Percentiles rank a stretch among this genome's conserved stretches.
phyloP scores from a whole-genome alignment of 2,329 filamentous ascomycete genomes.

The Fonsecaea erecta region DNA sequence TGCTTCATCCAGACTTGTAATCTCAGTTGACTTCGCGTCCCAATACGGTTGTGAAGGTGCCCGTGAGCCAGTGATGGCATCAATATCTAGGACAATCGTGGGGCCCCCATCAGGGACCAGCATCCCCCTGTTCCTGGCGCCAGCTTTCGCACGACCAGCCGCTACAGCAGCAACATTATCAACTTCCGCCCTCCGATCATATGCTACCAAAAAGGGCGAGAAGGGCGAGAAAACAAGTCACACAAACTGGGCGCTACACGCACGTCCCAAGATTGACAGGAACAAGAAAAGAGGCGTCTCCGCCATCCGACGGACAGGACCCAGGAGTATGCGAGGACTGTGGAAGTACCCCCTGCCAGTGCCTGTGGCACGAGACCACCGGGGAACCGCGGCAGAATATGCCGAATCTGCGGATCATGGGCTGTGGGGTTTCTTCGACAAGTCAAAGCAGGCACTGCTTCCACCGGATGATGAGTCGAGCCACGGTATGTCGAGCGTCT shows the following conservation, averaged over 20 bases:
- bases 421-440: slow-evolving; percentile 89
- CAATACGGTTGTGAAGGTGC: not conserved
- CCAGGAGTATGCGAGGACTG: slow-evolving; percentile 73
- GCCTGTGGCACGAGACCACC: slow-evolving; percentile 60
- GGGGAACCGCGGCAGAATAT: slow-evolving; percentile 57
- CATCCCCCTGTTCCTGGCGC: slow-evolving; percentile 50
- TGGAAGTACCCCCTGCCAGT: slow-evolving; percentile 72
- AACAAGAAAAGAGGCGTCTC: slow-evolving; percentile 83
- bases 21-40: not conserved
- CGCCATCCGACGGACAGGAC: slow-evolving; percentile 75
- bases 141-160: slow-evolving; percentile 38
- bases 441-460: slow-evolving; percentile 68
- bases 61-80: slow-evolving; percentile 22
- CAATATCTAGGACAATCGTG: slow-evolving; percentile 13
- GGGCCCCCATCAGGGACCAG: slow-evolving; percentile 9
- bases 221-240: slow-evolving; percentile 2
- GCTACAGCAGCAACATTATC: slow-evolving; percentile 21
- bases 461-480: slow-evolving; percentile 71
- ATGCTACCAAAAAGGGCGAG: slow-evolving; percentile 7
- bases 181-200: slow-evolving; percentile 34
- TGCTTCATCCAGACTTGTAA: not conserved
- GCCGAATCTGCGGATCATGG: slow-evolving; percentile 75
- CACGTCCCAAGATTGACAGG: slow-evolving; percentile 62
- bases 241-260: slow-evolving; percentile 35
- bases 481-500: slow-evolving; percentile 60